Percentiles rank a stretch among this genome's conserved stretches.
phyloP scores from a whole-genome alignment of 202 grass and related monocot genomes.

The Schoenoplectus tabernaemontani region DNA sequence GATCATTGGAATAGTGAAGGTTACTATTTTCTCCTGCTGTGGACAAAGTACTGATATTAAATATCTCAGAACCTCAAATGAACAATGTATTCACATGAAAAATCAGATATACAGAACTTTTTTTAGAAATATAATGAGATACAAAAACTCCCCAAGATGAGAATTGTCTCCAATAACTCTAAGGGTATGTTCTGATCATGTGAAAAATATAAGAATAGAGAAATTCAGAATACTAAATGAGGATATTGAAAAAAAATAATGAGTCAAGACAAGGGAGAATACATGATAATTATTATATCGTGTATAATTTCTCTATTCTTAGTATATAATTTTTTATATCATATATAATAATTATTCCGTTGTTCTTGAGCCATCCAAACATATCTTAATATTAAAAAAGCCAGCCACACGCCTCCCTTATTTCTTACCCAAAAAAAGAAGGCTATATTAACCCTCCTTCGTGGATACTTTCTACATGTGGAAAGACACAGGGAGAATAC shows the following conservation, averaged over 20 bases:
- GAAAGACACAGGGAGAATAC: not conserved
- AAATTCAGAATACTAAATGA: too few relatives aligned
- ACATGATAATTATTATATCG: too few relatives aligned
- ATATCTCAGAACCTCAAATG: not conserved
- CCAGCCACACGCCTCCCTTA: not conserved
- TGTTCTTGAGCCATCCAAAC: too few relatives aligned
- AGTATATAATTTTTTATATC: too few relatives aligned
- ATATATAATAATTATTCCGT: too few relatives aligned
- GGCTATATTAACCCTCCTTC: not conserved
- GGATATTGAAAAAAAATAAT: too few relatives aligned
- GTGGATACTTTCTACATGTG: not conserved
- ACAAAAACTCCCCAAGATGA: not conserved
- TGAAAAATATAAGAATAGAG: too few relatives aligned
- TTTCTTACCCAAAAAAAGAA: not conserved
- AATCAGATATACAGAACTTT: not conserved
- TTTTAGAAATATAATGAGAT: not conserved
- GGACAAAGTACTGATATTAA: slow-evolving; percentile 4
- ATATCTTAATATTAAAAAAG: too few relatives aligned
- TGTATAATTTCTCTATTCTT: too few relatives aligned
- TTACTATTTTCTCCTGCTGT: slow-evolving; percentile 39
- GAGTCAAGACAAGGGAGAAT: too few relatives aligned
- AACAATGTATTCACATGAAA: not conserved
- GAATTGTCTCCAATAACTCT: not conserved
- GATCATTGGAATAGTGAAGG: slow-evolving; percentile 80
- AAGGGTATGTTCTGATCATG: too few relatives aligned